Conservation (phyloP, 257 asterid genomes). For the Fraxinus anomala region DNA sequence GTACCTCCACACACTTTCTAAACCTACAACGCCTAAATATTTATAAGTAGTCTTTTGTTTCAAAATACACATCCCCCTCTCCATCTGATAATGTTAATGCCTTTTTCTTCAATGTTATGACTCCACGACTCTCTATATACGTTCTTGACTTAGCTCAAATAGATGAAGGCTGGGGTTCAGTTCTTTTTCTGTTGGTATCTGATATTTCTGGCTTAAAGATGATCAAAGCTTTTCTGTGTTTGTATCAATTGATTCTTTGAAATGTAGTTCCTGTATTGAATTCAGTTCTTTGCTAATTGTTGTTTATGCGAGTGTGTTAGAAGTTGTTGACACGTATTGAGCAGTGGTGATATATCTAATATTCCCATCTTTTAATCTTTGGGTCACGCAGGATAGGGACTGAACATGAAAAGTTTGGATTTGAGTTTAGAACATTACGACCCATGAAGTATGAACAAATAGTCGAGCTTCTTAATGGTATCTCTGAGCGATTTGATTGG, state of each 20-base stretch:
- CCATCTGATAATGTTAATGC: neutral
- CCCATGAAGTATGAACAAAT: slow-evolving; percentile 95
- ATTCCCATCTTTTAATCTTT: slow-evolving; percentile 6
- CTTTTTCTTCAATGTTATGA: neutral
- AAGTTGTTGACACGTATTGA: slow-evolving; percentile 13
- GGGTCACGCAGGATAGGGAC: slow-evolving; percentile 81
- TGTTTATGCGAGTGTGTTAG: slow-evolving; percentile 11
- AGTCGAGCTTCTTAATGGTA: slow-evolving; percentile 73
- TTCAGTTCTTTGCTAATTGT: neutral
- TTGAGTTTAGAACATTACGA: slow-evolving; percentile 65
- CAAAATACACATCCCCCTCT: neutral
- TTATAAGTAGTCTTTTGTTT: neutral
- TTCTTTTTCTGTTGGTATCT: neutral
- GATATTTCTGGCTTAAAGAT: neutral
- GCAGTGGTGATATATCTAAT: neutral
- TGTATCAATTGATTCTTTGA: neutral
- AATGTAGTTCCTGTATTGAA: slow-evolving; percentile 11
- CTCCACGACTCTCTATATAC: neutral
- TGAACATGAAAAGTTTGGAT: slow-evolving; percentile 97
- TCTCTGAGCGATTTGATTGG: slow-evolving; percentile 98
- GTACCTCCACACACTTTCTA: neutral
- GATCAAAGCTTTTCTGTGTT: neutral
- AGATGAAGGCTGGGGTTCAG: neutral
- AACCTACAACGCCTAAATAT: neutral
- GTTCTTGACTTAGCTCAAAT: neutral